phyloP scores from a whole-genome alignment of 176 grass and related monocot genomes.

The Carex myosuroides region DNA sequence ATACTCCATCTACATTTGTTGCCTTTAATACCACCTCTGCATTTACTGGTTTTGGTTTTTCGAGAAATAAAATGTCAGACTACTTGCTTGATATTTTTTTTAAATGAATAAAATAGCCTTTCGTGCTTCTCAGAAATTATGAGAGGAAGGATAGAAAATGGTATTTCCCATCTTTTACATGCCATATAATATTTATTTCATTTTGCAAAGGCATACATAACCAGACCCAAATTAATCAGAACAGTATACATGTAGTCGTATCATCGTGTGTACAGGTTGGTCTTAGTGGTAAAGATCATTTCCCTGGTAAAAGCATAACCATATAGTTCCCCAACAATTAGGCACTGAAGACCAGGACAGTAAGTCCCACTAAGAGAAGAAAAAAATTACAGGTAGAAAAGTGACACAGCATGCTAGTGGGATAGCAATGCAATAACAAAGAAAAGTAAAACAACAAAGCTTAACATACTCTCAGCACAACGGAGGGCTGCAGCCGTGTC shows the following conservation, averaged over 20 bases:
- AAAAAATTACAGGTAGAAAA: neutral
- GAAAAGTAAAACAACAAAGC: neutral
- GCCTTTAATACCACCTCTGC: conserved; percentile 97
- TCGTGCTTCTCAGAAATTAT: neutral
- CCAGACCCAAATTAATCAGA: neutral
- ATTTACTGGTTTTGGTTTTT: conserved; percentile 48
- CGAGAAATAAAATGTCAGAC: neutral
- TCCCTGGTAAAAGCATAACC: neutral
- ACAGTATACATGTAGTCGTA: neutral
- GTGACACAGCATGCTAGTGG: neutral
- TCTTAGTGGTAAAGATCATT: neutral
- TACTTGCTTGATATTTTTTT: neutral
- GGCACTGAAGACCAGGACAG: neutral
- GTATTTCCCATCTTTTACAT: neutral
- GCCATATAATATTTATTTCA: neutral
- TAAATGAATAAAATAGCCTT: neutral
- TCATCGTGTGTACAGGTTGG: neutral
- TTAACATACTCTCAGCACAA: conserved; percentile 89
- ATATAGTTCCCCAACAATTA: neutral
- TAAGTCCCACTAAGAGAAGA: neutral
- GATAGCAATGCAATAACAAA: neutral
- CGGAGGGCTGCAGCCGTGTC: conserved; percentile 96
- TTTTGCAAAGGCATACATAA: neutral
- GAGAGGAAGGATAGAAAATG: neutral
- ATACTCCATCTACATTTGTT: conserved; percentile 96